Evolutionary conservation across 371 early-diverging fungal species (phyloP), one percentile per base, ranked within the genome.

Genomic region (Funneliformis caledonium): DNA sequence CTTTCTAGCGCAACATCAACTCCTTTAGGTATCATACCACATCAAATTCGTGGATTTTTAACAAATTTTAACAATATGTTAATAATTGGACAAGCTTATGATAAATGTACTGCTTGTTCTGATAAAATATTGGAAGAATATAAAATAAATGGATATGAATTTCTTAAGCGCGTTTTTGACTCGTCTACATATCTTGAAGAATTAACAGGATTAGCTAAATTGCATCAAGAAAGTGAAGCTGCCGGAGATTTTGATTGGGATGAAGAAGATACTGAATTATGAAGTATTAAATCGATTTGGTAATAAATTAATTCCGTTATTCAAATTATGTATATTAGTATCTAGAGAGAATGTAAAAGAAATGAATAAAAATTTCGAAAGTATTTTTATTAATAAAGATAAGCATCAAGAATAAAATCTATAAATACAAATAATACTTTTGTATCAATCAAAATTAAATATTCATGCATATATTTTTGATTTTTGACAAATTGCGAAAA

Each of bases 1-100:
- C 68, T 31, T 9, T 37, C 81, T 45, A 42, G 56, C 7, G 19
- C 65, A 37, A 22, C 14, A 33, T 62, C 69, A 52, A 19, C 88
- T 16, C 83, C 88, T 43, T 86, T 96, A 70, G 97, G 97, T 26
- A 69, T 87, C 19, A 88, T 96, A 7, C 96, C 96, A 50, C 99
- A 98, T 85, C 97, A 97, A 86, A 94, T 98, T 60, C 91, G 98
- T 74, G 97, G 98, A 22, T 97, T 93, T 83, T 86, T 98, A 76
- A 85, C 91, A 0, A 92, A 94, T 78, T 97, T 96, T 86, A 90
- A 89, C 61, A 94, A 94, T 82, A 84, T 96, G 81, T 77, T 94
- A 42, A 90, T 98, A n/a, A 87, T 89, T n/a, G 98, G 98, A 4
- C 93, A 92, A 76, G 91, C 95, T 4, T 98, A 93, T 82, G 92